Percentiles rank a stretch among this genome's conserved stretches.
Evolutionary conservation across 805 yeast species (phyloP).

Genomic region (Candida chauliodis): DNA sequence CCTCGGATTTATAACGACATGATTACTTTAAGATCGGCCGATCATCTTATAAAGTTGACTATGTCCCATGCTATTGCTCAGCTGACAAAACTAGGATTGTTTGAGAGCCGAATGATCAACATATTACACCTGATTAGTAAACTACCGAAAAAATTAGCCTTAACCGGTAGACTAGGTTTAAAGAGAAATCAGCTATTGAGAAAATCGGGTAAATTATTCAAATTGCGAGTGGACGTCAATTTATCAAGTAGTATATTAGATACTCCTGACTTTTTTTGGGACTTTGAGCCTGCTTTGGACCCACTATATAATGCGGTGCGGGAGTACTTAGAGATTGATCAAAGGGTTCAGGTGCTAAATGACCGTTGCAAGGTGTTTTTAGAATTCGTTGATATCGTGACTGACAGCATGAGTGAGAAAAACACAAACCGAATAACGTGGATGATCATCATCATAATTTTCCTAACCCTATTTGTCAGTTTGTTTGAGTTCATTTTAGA

Average conservation of each 20-base stretch:
- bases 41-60: slow-evolving; percentile 86
- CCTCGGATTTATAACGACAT: slow-evolving; percentile 89
- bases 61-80: slow-evolving; percentile 97
- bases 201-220: slow-evolving; percentile 87
- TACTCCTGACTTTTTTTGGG: slow-evolving; percentile 97
- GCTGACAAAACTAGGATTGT: slow-evolving; percentile 84
- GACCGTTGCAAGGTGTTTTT: slow-evolving; percentile 91
- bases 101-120: slow-evolving; percentile 87
- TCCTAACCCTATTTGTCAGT: slow-evolving; percentile 74
- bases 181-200: slow-evolving; percentile 79
- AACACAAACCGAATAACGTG: slow-evolving; percentile 89
- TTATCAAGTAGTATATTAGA: slow-evolving; percentile 86
- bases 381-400: slow-evolving; percentile 88
- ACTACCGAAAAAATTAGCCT: slow-evolving; percentile 83
- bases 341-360: slow-evolving; percentile 87
- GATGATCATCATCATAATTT: slow-evolving; percentile 81
- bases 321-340: slow-evolving; percentile 92
- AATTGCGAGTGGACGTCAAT: slow-evolving; percentile 89
- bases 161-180: slow-evolving; percentile 84
- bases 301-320: slow-evolving; percentile 87
- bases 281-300: slow-evolving; percentile 87
- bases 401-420: slow-evolving; percentile 90
- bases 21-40: slow-evolving; percentile 86
- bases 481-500: slow-evolving; percentile 62
- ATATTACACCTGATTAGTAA: slow-evolving; percentile 81